phyloP scores from a whole-genome alignment of 2,329 filamentous ascomycete species.

The Penicillium sp. region DNA sequence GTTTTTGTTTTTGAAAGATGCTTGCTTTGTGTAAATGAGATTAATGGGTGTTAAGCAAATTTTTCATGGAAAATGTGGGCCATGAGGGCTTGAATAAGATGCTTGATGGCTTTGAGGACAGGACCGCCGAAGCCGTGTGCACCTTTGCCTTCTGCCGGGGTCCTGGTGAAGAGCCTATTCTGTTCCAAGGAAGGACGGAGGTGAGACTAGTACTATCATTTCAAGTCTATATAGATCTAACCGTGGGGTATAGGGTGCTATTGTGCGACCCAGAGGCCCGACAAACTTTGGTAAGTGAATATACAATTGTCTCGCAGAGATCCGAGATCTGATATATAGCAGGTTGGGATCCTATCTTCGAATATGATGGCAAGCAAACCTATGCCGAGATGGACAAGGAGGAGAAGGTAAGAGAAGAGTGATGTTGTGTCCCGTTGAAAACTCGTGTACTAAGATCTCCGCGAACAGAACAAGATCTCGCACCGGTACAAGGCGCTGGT shows the following conservation, averaged over 20 bases:
- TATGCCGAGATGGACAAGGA: conserved; percentile 93
- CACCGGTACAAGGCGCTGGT: conserved; percentile 84
- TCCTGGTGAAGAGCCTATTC: conserved; percentile 75
- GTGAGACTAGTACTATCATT: conserved; percentile 48
- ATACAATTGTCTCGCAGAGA: neutral
- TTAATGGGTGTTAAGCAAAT: conserved; percentile 64
- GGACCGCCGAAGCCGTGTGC: conserved; percentile 88
- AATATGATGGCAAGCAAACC: conserved; percentile 82
- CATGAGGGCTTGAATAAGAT: conserved; percentile 86
- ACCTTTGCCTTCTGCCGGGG: conserved; percentile 91
- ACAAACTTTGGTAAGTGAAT: conserved; percentile 70
- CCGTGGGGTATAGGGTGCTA: conserved; percentile 60
- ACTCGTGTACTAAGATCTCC: conserved; percentile 16
- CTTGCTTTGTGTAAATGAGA: neutral
- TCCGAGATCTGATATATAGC: conserved; percentile 3
- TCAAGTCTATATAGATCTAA: conserved; percentile 2
- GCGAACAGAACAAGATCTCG: conserved; percentile 73
- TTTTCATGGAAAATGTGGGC: conserved; percentile 82
- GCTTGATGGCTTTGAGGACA: conserved; percentile 83
- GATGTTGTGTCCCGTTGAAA: neutral
- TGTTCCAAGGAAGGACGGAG: conserved; percentile 88
- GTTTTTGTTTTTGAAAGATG: conserved; percentile 30
- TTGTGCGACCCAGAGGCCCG: conserved; percentile 80
- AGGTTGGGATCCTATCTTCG: conserved; percentile 98
- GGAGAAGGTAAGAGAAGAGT: conserved; percentile 66